Evolutionary conservation across 2,329 filamentous ascomycete species (phyloP), one percentile per base, ranked within the genome.

Genomic region (Paraphoma chrysanthemicola): DNA sequence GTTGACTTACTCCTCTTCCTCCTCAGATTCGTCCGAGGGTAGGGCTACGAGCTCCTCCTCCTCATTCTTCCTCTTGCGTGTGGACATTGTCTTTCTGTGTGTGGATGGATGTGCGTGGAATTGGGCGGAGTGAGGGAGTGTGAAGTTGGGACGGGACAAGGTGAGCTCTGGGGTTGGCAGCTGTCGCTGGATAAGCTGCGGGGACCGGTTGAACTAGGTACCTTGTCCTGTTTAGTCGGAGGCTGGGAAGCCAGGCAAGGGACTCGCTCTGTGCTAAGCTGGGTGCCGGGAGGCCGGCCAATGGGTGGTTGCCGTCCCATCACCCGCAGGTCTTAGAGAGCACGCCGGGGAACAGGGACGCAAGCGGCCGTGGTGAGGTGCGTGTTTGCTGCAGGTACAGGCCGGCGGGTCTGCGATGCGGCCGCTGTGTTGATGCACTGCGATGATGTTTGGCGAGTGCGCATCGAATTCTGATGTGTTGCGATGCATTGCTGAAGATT

Each of bases 1-100:
- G 60, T 41, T 56, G 59, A 77, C 75, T 77, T 69, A 78, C 75
- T 77, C 78, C 73, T 77, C 78, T 75, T 80, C 78, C 57, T 76
- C 72, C 56, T 79, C 78, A 51, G 75, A 75, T 56, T 78, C 78
- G 50, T 77, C 75, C 54, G 76, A 77, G 4, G 78, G 78, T 29
- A 80, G 77, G 43, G 77, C 77, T 52, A 76, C 71, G 53, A 80
- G 76, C 74, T 80, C 78, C 64, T 78, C 77, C 60, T 78, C 74
- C 51, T 78, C 75, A 46, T 79, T 75, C 73, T 79, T 80, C 61
- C 78, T 75, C 69, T 80, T 80, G 64, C 78, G 77, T 48, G 78
- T 80, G 42, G 77, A 76, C 78, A 79, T 78, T 57, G 48, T 64
- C 39, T 44, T 16, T 51, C 51, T 23, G 45, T 44, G 30, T 52